phyloP scores from a whole-genome alignment of 2,329 filamentous ascomycete species.

The Trichoderma hamatum region DNA sequence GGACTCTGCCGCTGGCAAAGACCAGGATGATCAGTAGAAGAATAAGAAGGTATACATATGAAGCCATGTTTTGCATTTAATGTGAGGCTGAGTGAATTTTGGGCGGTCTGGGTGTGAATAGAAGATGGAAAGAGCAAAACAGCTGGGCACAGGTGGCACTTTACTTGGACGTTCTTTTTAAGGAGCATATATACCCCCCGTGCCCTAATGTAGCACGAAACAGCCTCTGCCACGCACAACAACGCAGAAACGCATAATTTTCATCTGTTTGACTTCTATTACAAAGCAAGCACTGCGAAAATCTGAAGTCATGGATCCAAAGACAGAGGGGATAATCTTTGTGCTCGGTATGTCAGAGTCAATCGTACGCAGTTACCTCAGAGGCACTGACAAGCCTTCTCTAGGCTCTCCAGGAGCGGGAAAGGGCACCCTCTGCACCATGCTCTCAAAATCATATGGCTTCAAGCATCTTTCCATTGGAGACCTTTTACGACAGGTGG shows the following conservation, averaged over 20 bases:
- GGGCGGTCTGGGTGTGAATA: too few relatives aligned
- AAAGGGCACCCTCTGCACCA: neutral
- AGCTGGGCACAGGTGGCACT: neutral
- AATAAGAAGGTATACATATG: neutral
- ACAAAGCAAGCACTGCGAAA: neutral
- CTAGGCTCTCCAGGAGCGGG: neutral
- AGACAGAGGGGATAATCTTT: neutral
- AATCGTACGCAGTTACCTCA: neutral
- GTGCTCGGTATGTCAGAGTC: neutral
- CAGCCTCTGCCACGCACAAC: neutral
- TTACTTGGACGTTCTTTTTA: neutral
- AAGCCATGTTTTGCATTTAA: neutral
- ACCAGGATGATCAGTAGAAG: neutral
- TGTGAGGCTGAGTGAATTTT: neutral
- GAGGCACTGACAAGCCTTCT: neutral
- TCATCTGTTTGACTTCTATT: neutral
- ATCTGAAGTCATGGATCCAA: neutral
- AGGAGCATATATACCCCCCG: neutral
- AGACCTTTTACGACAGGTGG: neutral
- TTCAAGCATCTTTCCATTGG: constrained; percentile 3
- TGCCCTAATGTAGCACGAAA: neutral
- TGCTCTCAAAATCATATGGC: neutral
- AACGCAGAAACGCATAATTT: neutral
- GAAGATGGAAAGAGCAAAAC: neutral
- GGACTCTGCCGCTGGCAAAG: neutral